Evolutionary conservation across 1,284 basidiomycete genomes (phyloP), one percentile per base, ranked within the genome.

Genomic region (Amylostereum chailletii): DNA sequence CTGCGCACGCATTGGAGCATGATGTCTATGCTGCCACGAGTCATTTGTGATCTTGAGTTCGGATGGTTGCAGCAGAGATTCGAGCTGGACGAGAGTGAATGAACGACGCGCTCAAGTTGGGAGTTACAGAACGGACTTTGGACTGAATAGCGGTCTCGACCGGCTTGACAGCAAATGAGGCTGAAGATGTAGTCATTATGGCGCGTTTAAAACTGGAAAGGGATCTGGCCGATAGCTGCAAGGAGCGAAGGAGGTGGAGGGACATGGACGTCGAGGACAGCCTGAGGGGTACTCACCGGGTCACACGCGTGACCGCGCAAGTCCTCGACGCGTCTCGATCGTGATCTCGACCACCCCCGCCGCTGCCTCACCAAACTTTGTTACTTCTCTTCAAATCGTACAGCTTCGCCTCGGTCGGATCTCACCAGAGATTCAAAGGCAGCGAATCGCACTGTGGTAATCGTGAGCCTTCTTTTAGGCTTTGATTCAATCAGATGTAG

Each of bases 11-110:
- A 90, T 90, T 45, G 86, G 69, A 47, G 74, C 73, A 66, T 90
- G 86, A 68, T 88, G 81, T 58, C 81, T 75, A 65, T 90, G 86
- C 66, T 85, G 72, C 74, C 77, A 81, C 43, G 86, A 87, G 60
- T 89, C 83, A 65, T 90, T 90, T 42, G 72, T 72, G 61, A 89
- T 81, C 48, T 62, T 68, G 57, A 89, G 69, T 57, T 71, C 68
- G 47, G 71, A 67, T 36, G 86, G 86, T 57, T 70, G 68, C 50
- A 89, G 71, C 43, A 76, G 64, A 40, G 66, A 51, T 37, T 38
- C 29, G 40, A 4, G 42, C 36, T 40, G 40, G 9, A 51, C 31
- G 47, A 55, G 49, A 55, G 47, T 29, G 37, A 50, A 41, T 48
- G 47, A 19, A 43, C 31, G 34, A 49, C 19, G 19, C 31, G 40